These are phyloP conservation scores for Cladosporium sp. DNA, from an alignment of 2,329 filamentous ascomycete genomes.

Conservation along the genomic window DNA sequence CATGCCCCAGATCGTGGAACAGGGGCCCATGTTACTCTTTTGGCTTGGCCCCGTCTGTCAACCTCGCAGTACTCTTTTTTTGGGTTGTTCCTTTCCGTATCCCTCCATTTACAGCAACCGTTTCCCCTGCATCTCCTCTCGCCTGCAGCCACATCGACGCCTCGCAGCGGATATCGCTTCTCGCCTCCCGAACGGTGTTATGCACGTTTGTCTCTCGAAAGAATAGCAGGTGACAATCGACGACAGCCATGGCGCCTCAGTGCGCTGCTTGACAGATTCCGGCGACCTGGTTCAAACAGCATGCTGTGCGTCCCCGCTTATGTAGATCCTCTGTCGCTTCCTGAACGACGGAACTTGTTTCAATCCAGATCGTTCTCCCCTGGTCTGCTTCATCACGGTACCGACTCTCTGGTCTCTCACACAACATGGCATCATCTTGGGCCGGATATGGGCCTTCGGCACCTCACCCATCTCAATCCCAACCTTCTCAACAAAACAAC, in stretches of 20 bases:
- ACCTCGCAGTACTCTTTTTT: slow-evolving; percentile 1
- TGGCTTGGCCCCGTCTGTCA: slow-evolving; percentile 8
- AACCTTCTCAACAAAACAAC: slow-evolving; percentile 16
- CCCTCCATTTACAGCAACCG: slow-evolving; percentile 10
- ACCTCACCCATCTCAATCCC: slow-evolving; percentile 18
- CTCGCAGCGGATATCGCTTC: slow-evolving; percentile 1
- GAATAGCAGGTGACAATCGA: slow-evolving; percentile 2
- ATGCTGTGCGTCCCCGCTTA: slow-evolving; percentile 29
- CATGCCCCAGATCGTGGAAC: slow-evolving; percentile 9
- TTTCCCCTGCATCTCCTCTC: slow-evolving; percentile 7
- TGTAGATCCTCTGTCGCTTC: slow-evolving; percentile 21
- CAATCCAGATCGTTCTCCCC: slow-evolving; percentile 8
- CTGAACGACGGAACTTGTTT: slow-evolving; percentile 13
- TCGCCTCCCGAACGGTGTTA: slow-evolving; percentile 1
- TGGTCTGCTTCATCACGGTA: not conserved
- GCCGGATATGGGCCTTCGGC: slow-evolving; percentile 24
- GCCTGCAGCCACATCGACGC: slow-evolving; percentile 4
- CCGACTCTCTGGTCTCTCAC: slow-evolving; percentile 3
- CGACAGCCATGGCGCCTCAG: slow-evolving; percentile 4
- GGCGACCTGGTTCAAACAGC: slow-evolving; percentile 24
- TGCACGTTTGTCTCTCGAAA: slow-evolving; percentile 9
- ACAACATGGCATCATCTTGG: slow-evolving; percentile 26
- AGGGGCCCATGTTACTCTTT: slow-evolving; percentile 4
- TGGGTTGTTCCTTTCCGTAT: not conserved
- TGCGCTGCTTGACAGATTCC: slow-evolving; percentile 17